Evolutionary conservation across 192 early-diverging fungal species (phyloP).

Genomic region (Linnemannia hyalina): DNA sequence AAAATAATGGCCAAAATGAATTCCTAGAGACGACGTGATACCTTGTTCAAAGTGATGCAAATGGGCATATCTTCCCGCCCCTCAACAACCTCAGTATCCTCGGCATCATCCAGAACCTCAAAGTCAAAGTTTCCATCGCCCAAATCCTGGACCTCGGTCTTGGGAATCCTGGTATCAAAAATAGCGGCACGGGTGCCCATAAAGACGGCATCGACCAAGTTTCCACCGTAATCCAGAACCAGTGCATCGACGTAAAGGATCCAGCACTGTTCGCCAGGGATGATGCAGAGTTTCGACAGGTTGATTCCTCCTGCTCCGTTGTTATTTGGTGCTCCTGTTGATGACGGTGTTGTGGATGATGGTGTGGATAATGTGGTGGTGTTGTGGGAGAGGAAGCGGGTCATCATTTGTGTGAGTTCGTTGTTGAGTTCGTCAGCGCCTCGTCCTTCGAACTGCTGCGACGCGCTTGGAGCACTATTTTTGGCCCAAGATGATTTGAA

Average conservation of each 20-base stretch:
- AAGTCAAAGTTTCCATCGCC: constrained; percentile 89
- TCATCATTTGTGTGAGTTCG: constrained; percentile 86
- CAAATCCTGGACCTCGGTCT: constrained; percentile 84
- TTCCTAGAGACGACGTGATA: constrained; percentile 26
- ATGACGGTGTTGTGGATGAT: constrained; percentile 7
- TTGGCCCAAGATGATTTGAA: background rate
- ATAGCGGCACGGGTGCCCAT: constrained; percentile 91
- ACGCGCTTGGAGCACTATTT: constrained; percentile 81
- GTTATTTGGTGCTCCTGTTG: constrained; percentile 2
- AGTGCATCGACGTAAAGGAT: constrained; percentile 91
- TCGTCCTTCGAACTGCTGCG: constrained; percentile 83
- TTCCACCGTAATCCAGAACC: constrained; percentile 92
- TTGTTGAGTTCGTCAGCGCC: constrained; percentile 88
- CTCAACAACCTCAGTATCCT: constrained; percentile 82
- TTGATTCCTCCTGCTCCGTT: constrained; percentile 85
- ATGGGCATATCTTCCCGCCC: constrained; percentile 88
- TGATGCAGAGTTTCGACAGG: constrained; percentile 89
- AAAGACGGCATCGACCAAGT: constrained; percentile 87
- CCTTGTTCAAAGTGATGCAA: constrained; percentile 87
- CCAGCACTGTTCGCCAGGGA: constrained; percentile 92
- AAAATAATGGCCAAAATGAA: background rate
- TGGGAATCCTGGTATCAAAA: constrained; percentile 88
- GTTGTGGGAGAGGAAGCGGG: constrained; percentile 78
- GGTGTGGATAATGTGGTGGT: constrained; percentile 11
- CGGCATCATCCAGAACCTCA: constrained; percentile 91